These are phyloP conservation scores for Margaritispora aquatica DNA, from an alignment of 495 filamentous ascomycete species.

Conservation along the genomic window DNA sequence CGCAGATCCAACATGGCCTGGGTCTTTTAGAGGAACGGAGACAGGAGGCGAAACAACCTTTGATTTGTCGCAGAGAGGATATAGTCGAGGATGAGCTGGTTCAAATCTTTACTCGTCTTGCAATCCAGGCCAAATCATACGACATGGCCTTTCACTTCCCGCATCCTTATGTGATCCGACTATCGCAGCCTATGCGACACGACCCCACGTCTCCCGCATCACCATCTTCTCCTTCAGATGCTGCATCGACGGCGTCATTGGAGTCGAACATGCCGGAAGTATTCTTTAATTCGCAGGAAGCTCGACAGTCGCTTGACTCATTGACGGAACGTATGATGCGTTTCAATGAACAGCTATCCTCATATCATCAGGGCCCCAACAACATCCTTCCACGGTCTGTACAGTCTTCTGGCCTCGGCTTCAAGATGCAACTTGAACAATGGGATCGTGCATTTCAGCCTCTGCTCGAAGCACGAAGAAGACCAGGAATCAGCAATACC, in stretches of 20 bases:
- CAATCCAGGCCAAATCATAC: conserved; percentile 53
- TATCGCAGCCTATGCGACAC: conserved; percentile 27
- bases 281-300: conserved; percentile 41
- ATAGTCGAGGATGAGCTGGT: conserved; percentile 50
- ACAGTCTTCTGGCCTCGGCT: conserved; percentile 34
- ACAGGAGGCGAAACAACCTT: conserved; percentile 24
- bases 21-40: conserved; percentile 22
- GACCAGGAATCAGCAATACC: conserved; percentile 40
- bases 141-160: conserved; percentile 56
- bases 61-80: conserved; percentile 29
- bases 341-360: conserved; percentile 46
- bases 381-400: conserved; percentile 40
- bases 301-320: conserved; percentile 41
- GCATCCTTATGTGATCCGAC: conserved; percentile 45
- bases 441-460: conserved; percentile 47
- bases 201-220: conserved; percentile 24
- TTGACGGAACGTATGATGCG: conserved; percentile 45
- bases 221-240: conserved; percentile 36
- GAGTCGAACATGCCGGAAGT: conserved; percentile 36
- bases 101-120: conserved; percentile 50
- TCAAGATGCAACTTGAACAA: conserved; percentile 34
- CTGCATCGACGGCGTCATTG: conserved; percentile 34
- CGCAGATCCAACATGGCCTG: conserved; percentile 21
- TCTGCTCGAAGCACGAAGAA: conserved; percentile 39
- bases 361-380: conserved; percentile 36